Evolutionary conservation across 192 early-diverging fungal species (phyloP), one percentile per base, ranked within the genome.

Genomic region (Backusella liffmaniae): DNA sequence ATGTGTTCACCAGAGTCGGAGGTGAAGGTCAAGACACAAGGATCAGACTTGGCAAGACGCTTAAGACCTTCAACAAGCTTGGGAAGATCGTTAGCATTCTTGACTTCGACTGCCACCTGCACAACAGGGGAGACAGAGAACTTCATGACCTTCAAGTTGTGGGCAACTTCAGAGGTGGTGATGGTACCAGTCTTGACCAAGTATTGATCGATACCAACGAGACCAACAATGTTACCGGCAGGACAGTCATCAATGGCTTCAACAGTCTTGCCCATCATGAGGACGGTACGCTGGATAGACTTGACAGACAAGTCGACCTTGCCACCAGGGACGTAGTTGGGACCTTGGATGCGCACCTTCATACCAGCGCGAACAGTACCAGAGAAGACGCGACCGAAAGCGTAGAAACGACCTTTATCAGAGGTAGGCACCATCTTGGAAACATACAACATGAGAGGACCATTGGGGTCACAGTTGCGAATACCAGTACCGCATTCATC

Each of bases 121-220:
- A 99, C 96, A 89, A 98, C 96, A 78, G 97, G 97, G 29, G 97
- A 98, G 77, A 98, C 96, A 66, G 96, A 97, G 93, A 98, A 99
- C 90, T 97, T 96, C 97, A 99, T 98, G 87, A 99, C 96, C 88
- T 92, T 95, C 88, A 98, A 84, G 91, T 98, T 98, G 91, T 99
- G 95, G 71, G 96, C 95, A 75, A 88, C 85, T 35, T 97, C 97
- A 26, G 88, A 92, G 70, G 97, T 98, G 79, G 96, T 96, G 85
- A 98, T 92, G 82, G 96, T 98, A 85, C 95, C 97, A 62, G 96
- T 96, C 92, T 99, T 99, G 86, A 98, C 92, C 91, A 99, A 88
- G 92, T 93, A 99, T 91, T 98, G 95, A 86, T 99, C 97, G 75
- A 99, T 90, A 89, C 97, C 97, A 83, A 98, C 96, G 79, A 99